Evolutionary conservation across 1,284 basidiomycete species (phyloP), one percentile per base, ranked within the genome.

Genomic region (Lignosus rhinocerotis): DNA sequence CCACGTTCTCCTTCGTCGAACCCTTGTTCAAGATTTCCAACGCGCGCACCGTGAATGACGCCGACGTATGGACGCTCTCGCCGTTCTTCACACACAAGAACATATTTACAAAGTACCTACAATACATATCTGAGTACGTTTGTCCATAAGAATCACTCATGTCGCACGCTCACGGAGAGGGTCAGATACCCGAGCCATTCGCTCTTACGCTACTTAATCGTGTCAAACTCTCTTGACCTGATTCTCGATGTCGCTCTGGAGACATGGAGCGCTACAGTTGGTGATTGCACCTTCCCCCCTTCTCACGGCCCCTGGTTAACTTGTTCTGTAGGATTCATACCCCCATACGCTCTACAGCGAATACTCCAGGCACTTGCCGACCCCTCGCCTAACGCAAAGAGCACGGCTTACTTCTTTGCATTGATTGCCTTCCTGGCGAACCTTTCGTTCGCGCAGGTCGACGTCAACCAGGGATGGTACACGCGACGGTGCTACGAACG

Each of bases 1-100:
- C 84, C 52, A 85, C 83, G 1, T 93, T 93, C 70, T 80, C 82
- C 2, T 94, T 92, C 75, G 80, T 94, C 46, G 82, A 86, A 66
- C 84, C 87, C 0, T 76, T 93, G 48, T 84, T 93, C 67, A 66
- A 74, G 51, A 70, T 86, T n/a, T 82, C 85, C 0, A 74, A 75
- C 52, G 71, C 74, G 38, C 76, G 83, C 51, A 88, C 87, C 31
- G 72, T 93, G 31, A 77, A 89, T 52, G 84, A 85, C 16, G 70
- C 73, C n/a, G 90, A 93, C 67, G 82, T 93, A 0, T 93, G 90
- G 80, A 74, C 67, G 2, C 75, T 93, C 19, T 90, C 89, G 2
- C 84, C 86, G 1, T 88, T 83, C 58, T 85, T 90, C 72, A 80
- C 81, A 55, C 86, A 92, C 61, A 84, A 83, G 60, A 86, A 88